phyloP scores from a whole-genome alignment of 345 rosid species.

The Syzygium aromaticum region DNA sequence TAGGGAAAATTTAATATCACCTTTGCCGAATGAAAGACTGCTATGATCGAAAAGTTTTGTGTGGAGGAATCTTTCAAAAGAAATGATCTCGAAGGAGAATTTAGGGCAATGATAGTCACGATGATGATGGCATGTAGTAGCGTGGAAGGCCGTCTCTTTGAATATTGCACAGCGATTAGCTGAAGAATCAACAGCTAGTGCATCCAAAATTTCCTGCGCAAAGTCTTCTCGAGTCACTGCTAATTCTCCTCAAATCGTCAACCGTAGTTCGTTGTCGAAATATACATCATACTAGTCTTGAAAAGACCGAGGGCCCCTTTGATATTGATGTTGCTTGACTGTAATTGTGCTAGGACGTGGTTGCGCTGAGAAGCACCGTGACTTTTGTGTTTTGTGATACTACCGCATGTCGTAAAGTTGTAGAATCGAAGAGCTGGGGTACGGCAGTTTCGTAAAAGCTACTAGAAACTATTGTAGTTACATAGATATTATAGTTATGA shows the following conservation, averaged over 20 bases:
- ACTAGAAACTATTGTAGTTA: not conserved
- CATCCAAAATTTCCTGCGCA: not conserved
- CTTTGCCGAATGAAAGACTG: not conserved
- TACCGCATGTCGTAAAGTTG: not conserved
- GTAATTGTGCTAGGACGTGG: not conserved
- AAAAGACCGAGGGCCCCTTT: not conserved
- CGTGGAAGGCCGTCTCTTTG: not conserved
- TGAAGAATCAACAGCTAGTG: not conserved
- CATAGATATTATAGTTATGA: not conserved
- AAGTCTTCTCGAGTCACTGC: not conserved
- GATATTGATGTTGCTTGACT: not conserved
- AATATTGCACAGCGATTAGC: not conserved
- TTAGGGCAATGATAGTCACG: not conserved
- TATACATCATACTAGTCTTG: not conserved
- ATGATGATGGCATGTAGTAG: not conserved
- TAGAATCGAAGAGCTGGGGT: not conserved
- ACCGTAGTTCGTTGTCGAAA: not conserved
- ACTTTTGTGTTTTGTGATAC: not conserved
- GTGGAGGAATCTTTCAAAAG: not conserved
- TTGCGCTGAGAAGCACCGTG: not conserved
- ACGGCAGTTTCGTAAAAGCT: not conserved
- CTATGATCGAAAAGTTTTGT: not conserved
- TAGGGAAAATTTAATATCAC: not conserved
- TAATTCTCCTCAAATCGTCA: not conserved
- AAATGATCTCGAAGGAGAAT: not conserved